Conservation (phyloP, 805 yeast genomes). For the Schizosaccharomyces cryophilus region DNA sequence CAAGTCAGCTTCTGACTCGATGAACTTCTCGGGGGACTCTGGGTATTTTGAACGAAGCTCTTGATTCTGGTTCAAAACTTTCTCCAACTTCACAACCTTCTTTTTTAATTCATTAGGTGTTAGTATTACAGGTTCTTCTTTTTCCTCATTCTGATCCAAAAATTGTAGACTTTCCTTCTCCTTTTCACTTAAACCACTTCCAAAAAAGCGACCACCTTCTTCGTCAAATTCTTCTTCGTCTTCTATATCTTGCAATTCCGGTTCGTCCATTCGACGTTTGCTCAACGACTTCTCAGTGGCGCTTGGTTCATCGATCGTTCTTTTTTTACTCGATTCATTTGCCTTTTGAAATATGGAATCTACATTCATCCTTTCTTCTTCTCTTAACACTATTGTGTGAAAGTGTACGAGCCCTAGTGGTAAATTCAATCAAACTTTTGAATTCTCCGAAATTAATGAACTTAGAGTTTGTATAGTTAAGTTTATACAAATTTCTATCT, state of each 20-base stretch:
- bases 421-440: too few relatives aligned
- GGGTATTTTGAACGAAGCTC: slow-evolving; percentile 7
- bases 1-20: slow-evolving; percentile 10
- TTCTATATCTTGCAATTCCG: neutral
- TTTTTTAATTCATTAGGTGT: neutral
- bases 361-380: neutral
- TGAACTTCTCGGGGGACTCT: slow-evolving; percentile 8
- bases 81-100: slow-evolving; percentile 5
- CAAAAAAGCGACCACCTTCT: slow-evolving; percentile 10
- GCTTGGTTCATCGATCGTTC: neutral
- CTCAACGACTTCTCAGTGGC: neutral
- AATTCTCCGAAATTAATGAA: too few relatives aligned
- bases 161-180: slow-evolving; percentile 8
- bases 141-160: slow-evolving; percentile 6
- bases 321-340: neutral
- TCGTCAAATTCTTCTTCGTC: slow-evolving; percentile 6
- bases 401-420: too few relatives aligned
- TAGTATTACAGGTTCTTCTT: neutral
- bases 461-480: too few relatives aligned
- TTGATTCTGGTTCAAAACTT: slow-evolving; percentile 6
- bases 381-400: too few relatives aligned
- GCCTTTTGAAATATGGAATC: neutral
- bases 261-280: neutral
- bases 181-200: slow-evolving; percentile 8
- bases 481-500: too few relatives aligned